These are phyloP conservation scores for Rubia yunnanensis DNA, from an alignment of 257 asterid genomes.

Conservation along the genomic window DNA sequence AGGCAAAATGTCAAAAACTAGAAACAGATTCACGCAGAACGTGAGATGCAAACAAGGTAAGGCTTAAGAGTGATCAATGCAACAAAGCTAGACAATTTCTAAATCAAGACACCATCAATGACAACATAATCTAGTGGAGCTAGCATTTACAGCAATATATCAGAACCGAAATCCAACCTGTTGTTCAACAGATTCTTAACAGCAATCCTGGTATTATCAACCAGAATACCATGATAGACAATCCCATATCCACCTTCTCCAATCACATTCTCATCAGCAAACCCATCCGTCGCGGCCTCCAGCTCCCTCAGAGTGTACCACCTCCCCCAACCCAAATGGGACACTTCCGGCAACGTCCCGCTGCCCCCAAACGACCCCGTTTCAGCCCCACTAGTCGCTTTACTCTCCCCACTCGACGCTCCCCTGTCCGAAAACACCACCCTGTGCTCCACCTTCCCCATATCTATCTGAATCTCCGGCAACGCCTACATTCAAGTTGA, in stretches of 20 bases:
- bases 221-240: slow-evolving; percentile 66
- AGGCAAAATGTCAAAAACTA: not conserved
- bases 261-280: slow-evolving; percentile 80
- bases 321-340: slow-evolving; percentile 98
- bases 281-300: slow-evolving; percentile 88
- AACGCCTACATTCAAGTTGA: slow-evolving; percentile 36
- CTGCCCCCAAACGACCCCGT: slow-evolving; percentile 68
- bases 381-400: slow-evolving; percentile 81
- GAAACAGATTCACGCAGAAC: too few species aligned
- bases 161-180: slow-evolving; percentile 29
- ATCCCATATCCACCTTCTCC: slow-evolving; percentile 98
- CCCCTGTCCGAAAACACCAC: slow-evolving; percentile 81
- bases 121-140: not conserved
- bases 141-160: not conserved
- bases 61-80: not conserved
- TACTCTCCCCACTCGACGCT: slow-evolving; percentile 90
- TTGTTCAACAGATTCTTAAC: slow-evolving; percentile 88
- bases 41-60: not conserved
- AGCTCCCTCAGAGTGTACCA: slow-evolving; percentile 98
- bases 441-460: slow-evolving; percentile 94
- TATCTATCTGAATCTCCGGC: slow-evolving; percentile 87
- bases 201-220: slow-evolving; percentile 70
- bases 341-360: slow-evolving; percentile 86
- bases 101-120: not conserved
- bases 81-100: not conserved